Evolutionary conservation across 352 stramenopile genomes (phyloP).

Genomic region (Phytophthora pinifolia): DNA sequence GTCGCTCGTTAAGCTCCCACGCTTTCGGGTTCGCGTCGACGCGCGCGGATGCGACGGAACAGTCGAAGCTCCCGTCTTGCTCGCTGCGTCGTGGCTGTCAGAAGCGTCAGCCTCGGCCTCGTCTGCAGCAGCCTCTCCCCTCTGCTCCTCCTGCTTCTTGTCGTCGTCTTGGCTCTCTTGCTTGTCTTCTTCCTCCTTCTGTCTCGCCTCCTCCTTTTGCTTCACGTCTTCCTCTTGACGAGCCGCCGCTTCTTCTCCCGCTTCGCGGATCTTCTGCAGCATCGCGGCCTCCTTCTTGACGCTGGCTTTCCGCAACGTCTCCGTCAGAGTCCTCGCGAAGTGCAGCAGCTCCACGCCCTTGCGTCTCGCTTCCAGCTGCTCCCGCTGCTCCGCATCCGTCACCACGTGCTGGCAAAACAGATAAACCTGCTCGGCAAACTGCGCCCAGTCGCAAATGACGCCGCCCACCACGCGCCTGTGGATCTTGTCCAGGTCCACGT

Average conservation of each 20-base stretch:
- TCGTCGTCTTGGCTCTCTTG: neutral
- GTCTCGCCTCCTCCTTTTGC: conserved; percentile 8
- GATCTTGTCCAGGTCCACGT: conserved; percentile 62
- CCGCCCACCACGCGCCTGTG: conserved; percentile 36
- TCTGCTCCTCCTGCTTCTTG: conserved; percentile 3
- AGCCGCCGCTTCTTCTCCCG: conserved; percentile 19
- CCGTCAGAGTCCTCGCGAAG: conserved; percentile 70
- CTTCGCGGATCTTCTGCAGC: conserved; percentile 42
- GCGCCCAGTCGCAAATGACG: conserved; percentile 56
- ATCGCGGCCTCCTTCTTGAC: conserved; percentile 64
- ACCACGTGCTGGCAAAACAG: conserved; percentile 78
- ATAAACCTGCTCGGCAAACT: conserved; percentile 73
- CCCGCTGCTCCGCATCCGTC: conserved; percentile 47
- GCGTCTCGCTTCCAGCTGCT: conserved; percentile 56
- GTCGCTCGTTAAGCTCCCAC: conserved; percentile 47
- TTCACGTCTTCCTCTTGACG: conserved; percentile 21
- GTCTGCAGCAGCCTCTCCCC: conserved; percentile 2
- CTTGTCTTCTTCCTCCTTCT: conserved; percentile 12
- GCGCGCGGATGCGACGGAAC: conserved; percentile 37
- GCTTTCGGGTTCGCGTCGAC: conserved; percentile 53
- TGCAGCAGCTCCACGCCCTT: conserved; percentile 78
- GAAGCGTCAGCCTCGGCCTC: conserved; percentile 6
- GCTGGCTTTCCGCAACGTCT: conserved; percentile 70
- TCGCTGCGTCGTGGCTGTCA: conserved; percentile 13
- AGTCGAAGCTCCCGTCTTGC: conserved; percentile 11